A percentile compares a stretch with the other conserved stretches of the same genome.
phyloP scores from a whole-genome alignment of 768 basidiomycete genomes.

The Crassisporium funariophilum region DNA sequence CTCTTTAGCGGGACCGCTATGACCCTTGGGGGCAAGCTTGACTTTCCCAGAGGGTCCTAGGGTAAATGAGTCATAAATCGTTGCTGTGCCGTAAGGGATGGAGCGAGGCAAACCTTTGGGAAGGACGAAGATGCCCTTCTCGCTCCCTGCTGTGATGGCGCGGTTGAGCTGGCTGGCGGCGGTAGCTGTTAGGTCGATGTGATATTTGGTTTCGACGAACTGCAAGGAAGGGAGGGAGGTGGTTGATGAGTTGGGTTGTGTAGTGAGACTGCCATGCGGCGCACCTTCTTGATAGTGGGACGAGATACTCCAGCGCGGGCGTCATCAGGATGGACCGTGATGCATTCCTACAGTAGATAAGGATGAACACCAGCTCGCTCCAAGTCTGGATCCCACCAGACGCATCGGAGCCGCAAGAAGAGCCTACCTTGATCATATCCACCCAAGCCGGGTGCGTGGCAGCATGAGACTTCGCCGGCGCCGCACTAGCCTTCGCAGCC shows the following conservation, averaged over 20 bases:
- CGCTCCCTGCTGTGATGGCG: constrained; percentile 65
- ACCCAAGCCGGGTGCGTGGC: constrained; percentile 67
- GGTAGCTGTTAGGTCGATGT: constrained; percentile 71
- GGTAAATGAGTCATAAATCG: constrained; percentile 6
- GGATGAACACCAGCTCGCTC: constrained; percentile 23
- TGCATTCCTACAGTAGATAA: constrained; percentile 58
- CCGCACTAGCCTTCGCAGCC: constrained; percentile 33
- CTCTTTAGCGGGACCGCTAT: constrained; percentile 58
- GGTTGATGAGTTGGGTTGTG: constrained; percentile 11
- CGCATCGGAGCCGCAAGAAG: constrained; percentile 10
- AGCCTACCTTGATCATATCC: constrained; percentile 76
- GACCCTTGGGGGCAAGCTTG: constrained; percentile 70
- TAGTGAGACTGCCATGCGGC: constrained; percentile 16
- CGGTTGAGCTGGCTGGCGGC: constrained; percentile 75
- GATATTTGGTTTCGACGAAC: constrained; percentile 85
- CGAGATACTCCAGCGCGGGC: constrained; percentile 78
- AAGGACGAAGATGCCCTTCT: constrained; percentile 50
- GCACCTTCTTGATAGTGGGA: constrained; percentile 77
- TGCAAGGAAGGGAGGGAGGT: constrained; percentile 30
- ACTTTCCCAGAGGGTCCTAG: constrained; percentile 43
- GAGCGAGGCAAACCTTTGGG: constrained; percentile 43
- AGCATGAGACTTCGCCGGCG: constrained; percentile 38
- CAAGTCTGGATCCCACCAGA: too few relatives aligned
- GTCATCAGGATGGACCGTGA: constrained; percentile 70
- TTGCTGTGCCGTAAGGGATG: constrained; percentile 1